Conservation (phyloP, 345 rosid genomes). For the Dipteronia dyeriana region DNA sequence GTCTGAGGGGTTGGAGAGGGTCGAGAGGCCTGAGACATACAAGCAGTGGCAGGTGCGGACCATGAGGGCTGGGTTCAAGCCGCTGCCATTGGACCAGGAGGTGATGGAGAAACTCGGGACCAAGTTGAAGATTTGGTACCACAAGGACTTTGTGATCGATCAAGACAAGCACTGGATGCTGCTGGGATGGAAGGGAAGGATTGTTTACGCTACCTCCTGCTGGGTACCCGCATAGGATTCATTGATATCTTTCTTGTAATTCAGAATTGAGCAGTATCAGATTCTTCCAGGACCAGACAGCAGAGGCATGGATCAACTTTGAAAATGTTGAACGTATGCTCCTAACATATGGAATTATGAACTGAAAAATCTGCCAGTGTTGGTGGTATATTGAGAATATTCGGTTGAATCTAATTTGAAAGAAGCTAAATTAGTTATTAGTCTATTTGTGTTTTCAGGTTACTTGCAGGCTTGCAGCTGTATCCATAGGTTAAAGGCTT, state of each 20-base stretch:
- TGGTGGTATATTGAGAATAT: not conserved
- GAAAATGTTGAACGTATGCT: constrained; percentile 11
- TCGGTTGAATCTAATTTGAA: not conserved
- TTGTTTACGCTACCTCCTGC: constrained; percentile 55
- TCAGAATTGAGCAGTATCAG: constrained; percentile 1
- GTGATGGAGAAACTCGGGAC: constrained; percentile 36
- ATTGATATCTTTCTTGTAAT: not conserved
- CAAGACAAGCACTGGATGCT: constrained; percentile 70
- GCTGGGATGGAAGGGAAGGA: constrained; percentile 94
- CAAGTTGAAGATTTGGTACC: constrained; percentile 53
- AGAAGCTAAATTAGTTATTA: not conserved
- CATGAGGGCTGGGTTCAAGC: constrained; percentile 68
- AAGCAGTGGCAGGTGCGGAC: constrained; percentile 75
- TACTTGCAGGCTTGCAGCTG: too few species aligned
- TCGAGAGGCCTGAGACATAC: constrained; percentile 81
- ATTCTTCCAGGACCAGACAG: constrained; percentile 5
- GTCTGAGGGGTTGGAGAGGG: constrained; percentile 77
- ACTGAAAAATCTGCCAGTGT: not conserved
- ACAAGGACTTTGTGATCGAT: constrained; percentile 69
- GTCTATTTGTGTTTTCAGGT: not conserved
- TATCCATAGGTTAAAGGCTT: not conserved
- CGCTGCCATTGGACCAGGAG: constrained; percentile 44
- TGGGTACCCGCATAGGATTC: constrained; percentile 55
- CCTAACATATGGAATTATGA: not conserved
- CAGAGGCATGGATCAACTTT: not conserved